Conservation (phyloP, 2,329 filamentous ascomycete species). For the Diaporthe sp. region DNA sequence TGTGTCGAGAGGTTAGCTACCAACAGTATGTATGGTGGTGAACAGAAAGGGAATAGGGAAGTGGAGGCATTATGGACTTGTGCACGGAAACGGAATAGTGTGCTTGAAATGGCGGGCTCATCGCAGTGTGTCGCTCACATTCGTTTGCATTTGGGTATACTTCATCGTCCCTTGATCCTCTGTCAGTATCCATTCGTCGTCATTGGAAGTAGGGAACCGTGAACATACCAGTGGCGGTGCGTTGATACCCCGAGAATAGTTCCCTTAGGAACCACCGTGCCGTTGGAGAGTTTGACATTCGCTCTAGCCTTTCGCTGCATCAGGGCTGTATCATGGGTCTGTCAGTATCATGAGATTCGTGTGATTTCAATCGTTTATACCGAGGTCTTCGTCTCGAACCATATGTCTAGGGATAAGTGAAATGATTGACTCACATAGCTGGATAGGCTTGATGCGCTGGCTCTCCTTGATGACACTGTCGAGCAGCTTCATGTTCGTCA, state of each 20-base stretch:
- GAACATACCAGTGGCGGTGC: background rate
- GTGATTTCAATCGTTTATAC: no score
- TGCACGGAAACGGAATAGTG: background rate
- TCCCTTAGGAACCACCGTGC: constrained; percentile 39
- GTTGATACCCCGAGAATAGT: background rate
- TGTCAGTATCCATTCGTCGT: background rate
- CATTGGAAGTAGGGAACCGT: no score
- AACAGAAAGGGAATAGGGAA: background rate
- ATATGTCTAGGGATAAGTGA: background rate
- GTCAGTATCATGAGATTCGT: background rate
- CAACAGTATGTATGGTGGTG: background rate
- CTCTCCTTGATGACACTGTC: constrained; percentile 55
- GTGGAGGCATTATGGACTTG: background rate
- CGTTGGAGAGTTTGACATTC: constrained; percentile 38
- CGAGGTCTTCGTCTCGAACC: background rate
- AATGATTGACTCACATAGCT: background rate
- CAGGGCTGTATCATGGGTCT: constrained; percentile 13
- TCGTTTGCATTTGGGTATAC: background rate
- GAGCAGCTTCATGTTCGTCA: constrained; percentile 51
- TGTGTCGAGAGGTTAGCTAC: background rate
- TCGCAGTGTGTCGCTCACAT: background rate
- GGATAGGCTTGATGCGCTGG: constrained; percentile 40
- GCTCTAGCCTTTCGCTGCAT: constrained; percentile 35
- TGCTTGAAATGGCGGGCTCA: background rate
- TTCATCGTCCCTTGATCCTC: background rate